These are phyloP conservation scores for Mortierella sp. DNA, from an alignment of 371 early-diverging fungal species.

Conservation along the genomic window DNA sequence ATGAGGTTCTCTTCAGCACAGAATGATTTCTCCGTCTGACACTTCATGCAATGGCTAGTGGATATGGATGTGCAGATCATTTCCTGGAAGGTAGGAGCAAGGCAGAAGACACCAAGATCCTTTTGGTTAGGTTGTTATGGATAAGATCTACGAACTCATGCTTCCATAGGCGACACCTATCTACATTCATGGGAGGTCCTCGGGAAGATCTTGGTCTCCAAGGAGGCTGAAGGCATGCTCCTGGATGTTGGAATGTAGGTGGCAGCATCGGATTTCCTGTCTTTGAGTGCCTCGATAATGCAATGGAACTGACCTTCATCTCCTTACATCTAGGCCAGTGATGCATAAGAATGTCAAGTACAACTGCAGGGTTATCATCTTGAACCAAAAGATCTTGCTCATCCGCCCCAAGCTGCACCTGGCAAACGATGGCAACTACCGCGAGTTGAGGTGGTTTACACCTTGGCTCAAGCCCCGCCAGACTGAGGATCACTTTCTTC, in stretches of 20 bases:
- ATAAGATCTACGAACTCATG: too few species aligned
- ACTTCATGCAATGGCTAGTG: conserved; percentile 57
- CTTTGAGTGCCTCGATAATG: neutral
- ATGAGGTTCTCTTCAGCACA: conserved; percentile 7
- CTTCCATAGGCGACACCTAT: conserved; percentile 83
- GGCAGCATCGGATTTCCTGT: neutral
- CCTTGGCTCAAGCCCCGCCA: conserved; percentile 79
- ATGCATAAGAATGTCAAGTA: conserved; percentile 91
- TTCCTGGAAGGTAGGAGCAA: conserved; percentile 89
- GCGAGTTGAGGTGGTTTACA: conserved; percentile 95
- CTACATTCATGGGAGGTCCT: conserved; percentile 95
- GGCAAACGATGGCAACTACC: conserved; percentile 98
- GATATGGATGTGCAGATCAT: conserved; percentile 98
- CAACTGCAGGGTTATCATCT: conserved; percentile 93
- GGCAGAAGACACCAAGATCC: too few species aligned
- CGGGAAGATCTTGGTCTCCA: conserved; percentile 71
- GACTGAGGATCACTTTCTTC: conserved; percentile 82
- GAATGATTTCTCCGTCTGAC: neutral
- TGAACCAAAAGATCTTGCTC: conserved; percentile 84
- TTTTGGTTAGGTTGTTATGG: too few species aligned
- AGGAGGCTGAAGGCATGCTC: conserved; percentile 81
- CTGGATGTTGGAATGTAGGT: conserved; percentile 94
- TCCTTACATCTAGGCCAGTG: conserved; percentile 82
- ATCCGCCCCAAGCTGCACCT: conserved; percentile 96
- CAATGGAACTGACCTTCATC: too few species aligned